Evolutionary conservation across 352 stramenopile genomes (phyloP).

Genomic region (Globisporangium sylvaticum): DNA sequence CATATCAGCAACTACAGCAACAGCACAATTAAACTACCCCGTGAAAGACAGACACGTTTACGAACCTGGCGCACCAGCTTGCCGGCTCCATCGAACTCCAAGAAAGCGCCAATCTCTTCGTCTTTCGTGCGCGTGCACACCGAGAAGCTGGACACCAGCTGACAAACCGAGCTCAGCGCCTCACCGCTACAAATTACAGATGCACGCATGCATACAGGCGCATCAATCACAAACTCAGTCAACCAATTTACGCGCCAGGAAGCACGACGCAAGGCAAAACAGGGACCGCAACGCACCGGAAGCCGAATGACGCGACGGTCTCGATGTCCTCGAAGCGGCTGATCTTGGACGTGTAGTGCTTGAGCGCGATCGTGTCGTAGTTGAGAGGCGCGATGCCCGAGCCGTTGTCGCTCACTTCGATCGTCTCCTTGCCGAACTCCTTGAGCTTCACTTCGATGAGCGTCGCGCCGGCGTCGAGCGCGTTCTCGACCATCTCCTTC

Average conservation of each 20-base stretch:
- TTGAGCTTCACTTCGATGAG: conserved; percentile 88
- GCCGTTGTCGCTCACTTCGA: conserved; percentile 97
- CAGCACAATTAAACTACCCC: neutral
- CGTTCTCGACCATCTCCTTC: conserved; percentile 98
- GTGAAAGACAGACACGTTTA: neutral
- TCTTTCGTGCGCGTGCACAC: conserved; percentile 85
- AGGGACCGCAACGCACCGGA: conserved; percentile 58
- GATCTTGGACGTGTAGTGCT: conserved; percentile 97
- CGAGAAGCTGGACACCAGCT: conserved; percentile 81
- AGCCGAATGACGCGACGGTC: conserved; percentile 87
- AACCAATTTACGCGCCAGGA: too few relatives aligned
- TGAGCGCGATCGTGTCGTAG: conserved; percentile 77
- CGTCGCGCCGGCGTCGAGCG: conserved; percentile 63
- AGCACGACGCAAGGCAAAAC: neutral
- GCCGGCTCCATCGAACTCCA: conserved; percentile 83
- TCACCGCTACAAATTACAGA: conserved; percentile 89
- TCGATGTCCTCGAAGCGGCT: conserved; percentile 93
- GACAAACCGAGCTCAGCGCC: conserved; percentile 93
- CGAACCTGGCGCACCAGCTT: conserved; percentile 28
- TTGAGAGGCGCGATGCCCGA: conserved; percentile 78
- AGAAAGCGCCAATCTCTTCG: conserved; percentile 70
- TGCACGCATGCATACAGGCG: too few relatives aligned
- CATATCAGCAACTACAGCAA: neutral
- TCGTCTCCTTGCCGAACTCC: conserved; percentile 87
- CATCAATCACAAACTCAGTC: neutral